Percentiles rank a stretch among this genome's conserved stretches.
Conservation (phyloP, 495 filamentous ascomycete genomes). For the Daldinia vernicosa region DNA sequence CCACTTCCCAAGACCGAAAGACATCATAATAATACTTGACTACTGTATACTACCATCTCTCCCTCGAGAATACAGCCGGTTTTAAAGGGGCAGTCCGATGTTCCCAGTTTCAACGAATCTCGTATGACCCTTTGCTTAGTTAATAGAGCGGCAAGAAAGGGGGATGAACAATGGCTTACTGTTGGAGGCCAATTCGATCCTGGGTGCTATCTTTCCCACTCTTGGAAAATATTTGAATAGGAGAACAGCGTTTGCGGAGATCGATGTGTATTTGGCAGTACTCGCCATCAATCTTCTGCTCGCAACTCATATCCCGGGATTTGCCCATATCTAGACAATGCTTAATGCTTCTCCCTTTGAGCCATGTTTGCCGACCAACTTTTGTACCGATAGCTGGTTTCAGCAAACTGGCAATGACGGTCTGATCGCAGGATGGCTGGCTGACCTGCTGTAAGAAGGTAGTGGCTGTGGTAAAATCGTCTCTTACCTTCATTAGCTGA, state of each 20-base stretch:
- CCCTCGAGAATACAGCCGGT: conserved; percentile 80
- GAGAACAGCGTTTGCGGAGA: conserved; percentile 58
- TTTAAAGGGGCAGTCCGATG: conserved; percentile 63
- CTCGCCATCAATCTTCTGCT: conserved; percentile 87
- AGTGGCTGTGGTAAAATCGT: conserved; percentile 55
- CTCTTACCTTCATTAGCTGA: conserved; percentile 71
- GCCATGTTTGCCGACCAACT: conserved; percentile 73
- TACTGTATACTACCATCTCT: conserved; percentile 80
- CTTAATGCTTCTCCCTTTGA: conserved; percentile 80
- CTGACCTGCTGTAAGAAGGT: conserved; percentile 43
- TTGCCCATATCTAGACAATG: conserved; percentile 72
- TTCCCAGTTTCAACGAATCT: conserved; percentile 66
- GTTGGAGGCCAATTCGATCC: conserved; percentile 70
- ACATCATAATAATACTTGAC: conserved; percentile 51
- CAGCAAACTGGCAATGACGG: conserved; percentile 51
- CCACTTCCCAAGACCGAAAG: background rate
- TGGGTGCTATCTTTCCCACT: conserved; percentile 86
- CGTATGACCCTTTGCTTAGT: conserved; percentile 54
- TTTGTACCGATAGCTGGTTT: conserved; percentile 75
- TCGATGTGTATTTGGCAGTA: conserved; percentile 90
- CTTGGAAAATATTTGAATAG: conserved; percentile 87
- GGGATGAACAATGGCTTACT: conserved; percentile 52
- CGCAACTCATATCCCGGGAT: conserved; percentile 71
- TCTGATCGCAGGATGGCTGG: conserved; percentile 21
- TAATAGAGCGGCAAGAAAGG: background rate